Base-by-base conservation (phyloP, 495 filamentous ascomycete genomes). In the Annulohypoxylon bovei region DNA sequence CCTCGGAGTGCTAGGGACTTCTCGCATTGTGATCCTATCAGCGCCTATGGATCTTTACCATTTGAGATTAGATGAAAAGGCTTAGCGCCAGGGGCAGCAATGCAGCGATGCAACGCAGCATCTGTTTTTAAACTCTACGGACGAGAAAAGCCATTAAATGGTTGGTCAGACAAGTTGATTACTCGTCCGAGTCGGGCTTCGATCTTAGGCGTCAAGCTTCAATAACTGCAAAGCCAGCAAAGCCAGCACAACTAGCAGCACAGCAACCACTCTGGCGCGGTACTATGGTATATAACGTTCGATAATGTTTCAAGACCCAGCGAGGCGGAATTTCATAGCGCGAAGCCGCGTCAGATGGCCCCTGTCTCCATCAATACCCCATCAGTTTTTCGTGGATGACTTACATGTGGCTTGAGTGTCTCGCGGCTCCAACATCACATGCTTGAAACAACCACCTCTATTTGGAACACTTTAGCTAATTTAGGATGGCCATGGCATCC, bases 371-470 rank as follows among this genome's bases (percentile, higher is more conserved):
- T 60, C 68, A 47, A 60, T 68, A n/a, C 65, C n/a, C 39, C 39
- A 42, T 18, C n/a, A 42, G 39, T 20, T 18, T 42, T 42, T 16
- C 39, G 39, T 7, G 49, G 59, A 65, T 70, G 71, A 65, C 57
- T 73, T 73, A 62, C 71, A 73, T 67, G 61, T 67, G 71, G 67
- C 62, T 46, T 52, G 9, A 37, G 65, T 70, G 71, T 69, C 71
- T 69, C 71, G 75, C 72, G 67, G 65, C 59, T 68, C 65, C 61
- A 61, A 68, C 73, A 73, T 74, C 75, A 77, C 73, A 75, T 77
- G 75, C 67, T 64, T 70, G 55, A 70, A 68, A 62, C 63, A 67
- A 44, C 71, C 61, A 67, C 52, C 56, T 67, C 25, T 72, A 76
- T 33, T 28, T 73, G 74, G 71, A 76, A 73, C 74, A 71, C 61